Evolutionary conservation across 257 asterid genomes (phyloP).

Genomic region (Solanum sparsipilum): DNA sequence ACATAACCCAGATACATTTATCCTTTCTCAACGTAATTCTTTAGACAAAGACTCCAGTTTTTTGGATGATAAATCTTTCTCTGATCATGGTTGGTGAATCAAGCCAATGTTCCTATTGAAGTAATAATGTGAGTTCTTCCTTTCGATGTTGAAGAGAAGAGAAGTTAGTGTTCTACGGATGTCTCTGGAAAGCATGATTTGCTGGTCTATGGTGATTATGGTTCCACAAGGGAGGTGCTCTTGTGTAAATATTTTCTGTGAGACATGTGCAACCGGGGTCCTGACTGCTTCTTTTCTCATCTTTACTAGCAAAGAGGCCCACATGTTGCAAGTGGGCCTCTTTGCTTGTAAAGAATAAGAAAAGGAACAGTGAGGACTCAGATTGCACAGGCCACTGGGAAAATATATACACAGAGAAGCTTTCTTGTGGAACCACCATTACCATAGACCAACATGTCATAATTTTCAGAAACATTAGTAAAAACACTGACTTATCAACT

Average conservation of each 20-base stretch:
- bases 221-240: constrained; percentile 23
- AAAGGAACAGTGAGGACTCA: constrained; percentile 62
- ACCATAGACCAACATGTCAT: background rate
- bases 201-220: background rate
- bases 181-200: constrained; percentile 23
- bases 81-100: background rate
- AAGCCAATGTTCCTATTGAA: background rate
- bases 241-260: constrained; percentile 52
- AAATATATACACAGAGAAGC: constrained; percentile 59
- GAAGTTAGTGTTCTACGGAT: background rate
- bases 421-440: constrained; percentile 11
- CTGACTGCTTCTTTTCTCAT: too few species aligned
- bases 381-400: constrained; percentile 52
- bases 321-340: constrained; percentile 44
- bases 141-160: constrained; percentile 37
- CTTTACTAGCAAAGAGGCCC: too few species aligned
- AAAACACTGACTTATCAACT: constrained; percentile 60
- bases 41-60: background rate
- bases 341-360: constrained; percentile 64
- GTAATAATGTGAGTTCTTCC: background rate
- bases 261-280: constrained; percentile 56
- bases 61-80: background rate
- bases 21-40: background rate
- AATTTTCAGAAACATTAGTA: constrained; percentile 28
- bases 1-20: background rate